These are phyloP conservation scores for Fusarium buharicum DNA, from an alignment of 2,329 filamentous ascomycete species.

Conservation along the genomic window DNA sequence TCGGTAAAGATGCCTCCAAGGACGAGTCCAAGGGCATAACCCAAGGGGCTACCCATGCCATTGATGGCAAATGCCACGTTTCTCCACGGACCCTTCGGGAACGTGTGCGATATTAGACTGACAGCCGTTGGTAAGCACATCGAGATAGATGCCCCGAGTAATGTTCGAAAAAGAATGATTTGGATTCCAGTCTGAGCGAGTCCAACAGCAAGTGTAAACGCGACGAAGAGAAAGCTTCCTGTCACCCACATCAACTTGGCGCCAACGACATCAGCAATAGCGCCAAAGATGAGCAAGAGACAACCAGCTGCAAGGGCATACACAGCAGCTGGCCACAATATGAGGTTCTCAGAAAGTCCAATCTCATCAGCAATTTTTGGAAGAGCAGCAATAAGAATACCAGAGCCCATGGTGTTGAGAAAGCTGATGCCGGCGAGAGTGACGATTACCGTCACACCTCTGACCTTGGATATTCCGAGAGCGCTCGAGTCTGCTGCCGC, in stretches of 20 bases:
- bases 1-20: slow-evolving; percentile 61
- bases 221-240: slow-evolving; percentile 48
- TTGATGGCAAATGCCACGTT: slow-evolving; percentile 58
- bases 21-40: slow-evolving; percentile 61
- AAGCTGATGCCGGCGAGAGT: slow-evolving; percentile 38
- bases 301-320: slow-evolving; percentile 36
- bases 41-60: slow-evolving; percentile 58
- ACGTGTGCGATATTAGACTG: slow-evolving; percentile 52
- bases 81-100: slow-evolving; percentile 50
- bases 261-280: slow-evolving; percentile 52
- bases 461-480: slow-evolving; percentile 14
- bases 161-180: slow-evolving; percentile 51
- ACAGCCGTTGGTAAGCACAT: slow-evolving; percentile 54
- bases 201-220: slow-evolving; percentile 50
- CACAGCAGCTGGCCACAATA: slow-evolving; percentile 40
- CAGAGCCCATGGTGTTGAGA: slow-evolving; percentile 43
- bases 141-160: slow-evolving; percentile 51
- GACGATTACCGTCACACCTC: slow-evolving; percentile 21
- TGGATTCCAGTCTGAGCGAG: slow-evolving; percentile 50
- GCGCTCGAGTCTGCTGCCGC: neutral
- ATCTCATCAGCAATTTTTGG: slow-evolving; percentile 37
- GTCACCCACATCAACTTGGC: slow-evolving; percentile 49
- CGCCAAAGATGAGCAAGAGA: slow-evolving; percentile 51
- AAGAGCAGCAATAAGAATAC: slow-evolving; percentile 38
- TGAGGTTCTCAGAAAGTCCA: slow-evolving; percentile 30